Conservation (phyloP, 345 rosid species). For the Lagerstroemia speciosa region DNA sequence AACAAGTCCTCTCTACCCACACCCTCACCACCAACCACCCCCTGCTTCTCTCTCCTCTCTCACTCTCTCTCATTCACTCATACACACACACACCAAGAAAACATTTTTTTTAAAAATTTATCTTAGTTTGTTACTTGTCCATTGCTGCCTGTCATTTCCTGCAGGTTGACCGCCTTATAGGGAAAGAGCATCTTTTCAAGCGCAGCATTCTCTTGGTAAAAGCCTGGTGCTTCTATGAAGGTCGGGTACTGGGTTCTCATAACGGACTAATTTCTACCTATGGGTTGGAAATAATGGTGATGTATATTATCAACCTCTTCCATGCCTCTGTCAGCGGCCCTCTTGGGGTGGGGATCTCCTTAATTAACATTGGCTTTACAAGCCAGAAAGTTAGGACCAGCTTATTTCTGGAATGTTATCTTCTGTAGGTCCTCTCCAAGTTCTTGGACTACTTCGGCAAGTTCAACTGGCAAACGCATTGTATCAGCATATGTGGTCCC, state of each 20-base stretch:
- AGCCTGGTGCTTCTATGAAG: constrained; percentile 96
- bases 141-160: background rate
- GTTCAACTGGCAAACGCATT: constrained; percentile 72
- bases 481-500: constrained; percentile 57
- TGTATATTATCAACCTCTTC: constrained; percentile 62
- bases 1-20: background rate
- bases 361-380: background rate
- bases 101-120: background rate
- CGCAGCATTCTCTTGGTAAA: constrained; percentile 66
- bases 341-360: constrained; percentile 44
- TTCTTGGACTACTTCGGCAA: constrained; percentile 73
- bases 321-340: constrained; percentile 65
- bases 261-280: constrained; percentile 78
- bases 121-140: background rate
- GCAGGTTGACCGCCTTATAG: constrained; percentile 62
- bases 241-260: constrained; percentile 87
- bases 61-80: too few species aligned
- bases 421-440: constrained; percentile 49
- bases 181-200: constrained; percentile 77
- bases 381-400: background rate
- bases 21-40: background rate
- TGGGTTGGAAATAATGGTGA: constrained; percentile 70
- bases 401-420: background rate
- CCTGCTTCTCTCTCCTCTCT: too few species aligned
- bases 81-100: too few species aligned